Conservation (phyloP, 305 asterid genomes). For the Fraxinus latifolia region DNA sequence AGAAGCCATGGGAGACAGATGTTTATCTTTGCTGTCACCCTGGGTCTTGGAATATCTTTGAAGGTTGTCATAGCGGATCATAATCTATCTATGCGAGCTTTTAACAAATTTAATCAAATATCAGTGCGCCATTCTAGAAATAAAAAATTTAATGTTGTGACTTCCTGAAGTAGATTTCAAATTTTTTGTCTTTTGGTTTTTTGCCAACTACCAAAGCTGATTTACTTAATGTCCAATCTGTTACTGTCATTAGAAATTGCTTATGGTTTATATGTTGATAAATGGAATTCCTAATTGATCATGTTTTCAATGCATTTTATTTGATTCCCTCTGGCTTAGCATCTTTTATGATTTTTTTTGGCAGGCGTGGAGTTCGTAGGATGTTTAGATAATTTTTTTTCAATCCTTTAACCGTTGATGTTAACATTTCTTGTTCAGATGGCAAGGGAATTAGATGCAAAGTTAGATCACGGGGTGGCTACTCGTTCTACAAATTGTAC, state of each 20-base stretch:
- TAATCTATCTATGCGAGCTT: background rate
- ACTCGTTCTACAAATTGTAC: slow-evolving; percentile 58
- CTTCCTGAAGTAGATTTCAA: background rate
- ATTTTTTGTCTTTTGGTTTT: slow-evolving; percentile 1
- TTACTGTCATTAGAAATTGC: slow-evolving; percentile 3
- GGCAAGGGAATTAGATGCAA: slow-evolving; percentile 87
- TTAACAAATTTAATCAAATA: slow-evolving; percentile 9
- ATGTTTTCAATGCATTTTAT: slow-evolving; percentile 6
- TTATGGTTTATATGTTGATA: slow-evolving; percentile 10
- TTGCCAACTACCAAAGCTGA: background rate
- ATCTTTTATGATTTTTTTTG: background rate
- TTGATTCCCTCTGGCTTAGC: slow-evolving; percentile 14
- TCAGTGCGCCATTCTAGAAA: slow-evolving; percentile 5
- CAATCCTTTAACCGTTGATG: slow-evolving; percentile 12
- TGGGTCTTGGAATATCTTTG: background rate
- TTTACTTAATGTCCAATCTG: background rate
- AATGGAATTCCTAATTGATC: background rate
- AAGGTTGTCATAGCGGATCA: background rate
- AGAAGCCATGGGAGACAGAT: background rate
- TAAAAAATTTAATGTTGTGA: background rate
- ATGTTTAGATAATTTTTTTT: slow-evolving; percentile 8
- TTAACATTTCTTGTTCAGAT: slow-evolving; percentile 52
- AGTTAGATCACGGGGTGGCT: slow-evolving; percentile 81
- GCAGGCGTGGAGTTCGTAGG: background rate
- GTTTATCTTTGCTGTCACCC: background rate